These are phyloP conservation scores for Ogataea trehalophila DNA, from an alignment of 805 yeast species.

Conservation along the genomic window DNA sequence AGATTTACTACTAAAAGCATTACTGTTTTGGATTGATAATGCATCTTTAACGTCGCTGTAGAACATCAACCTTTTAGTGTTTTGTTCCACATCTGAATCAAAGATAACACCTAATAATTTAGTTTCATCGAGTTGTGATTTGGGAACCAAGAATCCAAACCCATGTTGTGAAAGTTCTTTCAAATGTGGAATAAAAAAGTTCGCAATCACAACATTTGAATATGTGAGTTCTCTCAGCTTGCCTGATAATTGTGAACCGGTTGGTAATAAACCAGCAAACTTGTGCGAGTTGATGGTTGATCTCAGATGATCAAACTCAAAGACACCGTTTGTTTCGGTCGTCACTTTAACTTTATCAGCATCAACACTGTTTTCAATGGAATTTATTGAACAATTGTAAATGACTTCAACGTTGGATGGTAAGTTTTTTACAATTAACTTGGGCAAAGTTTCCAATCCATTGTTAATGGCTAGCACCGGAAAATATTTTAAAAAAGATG, in stretches of 20 bases:
- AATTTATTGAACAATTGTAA: slow-evolving; percentile 25
- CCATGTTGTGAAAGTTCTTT: slow-evolving; percentile 47
- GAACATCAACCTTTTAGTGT: slow-evolving; percentile 29
- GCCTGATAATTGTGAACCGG: slow-evolving; percentile 5
- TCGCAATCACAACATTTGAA: slow-evolving; percentile 57
- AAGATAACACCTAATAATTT: slow-evolving; percentile 80
- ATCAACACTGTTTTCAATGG: slow-evolving; percentile 6
- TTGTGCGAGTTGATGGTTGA: slow-evolving; percentile 48
- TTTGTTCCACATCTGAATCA: slow-evolving; percentile 78
- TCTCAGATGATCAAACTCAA: slow-evolving; percentile 50
- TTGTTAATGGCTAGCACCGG: slow-evolving; percentile 56
- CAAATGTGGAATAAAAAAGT: slow-evolving; percentile 51
- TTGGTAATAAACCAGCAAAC: slow-evolving; percentile 31
- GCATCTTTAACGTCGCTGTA: slow-evolving; percentile 14
- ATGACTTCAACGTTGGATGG: slow-evolving; percentile 38
- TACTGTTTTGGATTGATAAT: slow-evolving; percentile 2
- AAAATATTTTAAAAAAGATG: slow-evolving; percentile 38
- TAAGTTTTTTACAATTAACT: slow-evolving; percentile 36
- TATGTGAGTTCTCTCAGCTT: slow-evolving; percentile 30
- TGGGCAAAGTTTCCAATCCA: slow-evolving; percentile 55
- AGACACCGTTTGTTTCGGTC: slow-evolving; percentile 7
- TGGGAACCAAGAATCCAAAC: slow-evolving; percentile 87
- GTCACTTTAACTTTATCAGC: slow-evolving; percentile 17
- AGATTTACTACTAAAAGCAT: neutral
- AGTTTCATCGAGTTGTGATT: slow-evolving; percentile 37